Base-by-base conservation (phyloP, 495 filamentous ascomycete species). In the Talaromyces stipitatus region DNA sequence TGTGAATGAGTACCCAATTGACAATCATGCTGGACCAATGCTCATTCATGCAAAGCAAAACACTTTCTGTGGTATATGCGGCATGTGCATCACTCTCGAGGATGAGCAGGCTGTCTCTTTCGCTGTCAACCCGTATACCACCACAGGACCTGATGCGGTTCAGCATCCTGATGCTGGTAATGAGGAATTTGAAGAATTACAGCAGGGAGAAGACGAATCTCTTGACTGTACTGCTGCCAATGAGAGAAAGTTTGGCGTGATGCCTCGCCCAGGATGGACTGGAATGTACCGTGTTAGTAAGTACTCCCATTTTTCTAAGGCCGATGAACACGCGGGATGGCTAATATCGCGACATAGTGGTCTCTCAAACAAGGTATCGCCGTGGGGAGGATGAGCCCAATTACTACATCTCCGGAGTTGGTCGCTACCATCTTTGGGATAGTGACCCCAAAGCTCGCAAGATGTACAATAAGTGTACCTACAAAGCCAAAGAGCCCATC, bases 371-470 rank as follows among this genome's bases (percentile, higher is more conserved):
- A 9, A 52, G 20, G 27, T 16, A 16, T 30, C 10, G 16, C 5
- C 50, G 5, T 20, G 18, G 29, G 23, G 16, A 20, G 16, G 50
- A 22, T 16, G 29, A 29, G 28, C 12, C 50, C 7, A 26, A 30
- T 2, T 52, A 52, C 29, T 30, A 52, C 29, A 27, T 52, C 18
- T 52, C 50, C 23, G 50, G 50, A 6, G 12, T 52, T 52, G 50
- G 50, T 30, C 50, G 50, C 20, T 52, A 29, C 27, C 50, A 52
- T 24, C 50, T 52, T 27, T 52, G 50, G 50, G 50, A 52, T 27
- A 52, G 50, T 27, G 28, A 52, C 27, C 50, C 50, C 8, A 30
- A 23, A 20, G 50, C 50, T 20, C 50, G 50, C 12, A 52, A 52
- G 27, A 28, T 52, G 24, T 30, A 52, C 28, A 30, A 20, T 14